phyloP scores from a whole-genome alignment of 306 rosid genomes.

The Leucaena leucocephala region DNA sequence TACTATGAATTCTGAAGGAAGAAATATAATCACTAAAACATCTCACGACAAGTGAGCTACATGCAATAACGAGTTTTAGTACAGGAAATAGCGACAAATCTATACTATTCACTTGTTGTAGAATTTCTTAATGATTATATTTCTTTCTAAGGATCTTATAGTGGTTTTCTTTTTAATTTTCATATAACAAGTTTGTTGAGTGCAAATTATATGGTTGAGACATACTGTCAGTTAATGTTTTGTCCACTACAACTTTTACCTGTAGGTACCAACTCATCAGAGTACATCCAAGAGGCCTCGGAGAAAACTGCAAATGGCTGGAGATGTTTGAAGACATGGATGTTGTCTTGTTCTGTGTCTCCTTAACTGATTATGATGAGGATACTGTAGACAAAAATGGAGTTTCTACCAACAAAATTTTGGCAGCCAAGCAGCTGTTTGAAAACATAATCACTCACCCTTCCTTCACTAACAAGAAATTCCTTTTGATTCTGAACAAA shows the following conservation, averaged over 20 bases:
- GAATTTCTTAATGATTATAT: too few relatives aligned
- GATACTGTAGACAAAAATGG: constrained; percentile 50
- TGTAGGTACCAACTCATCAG: constrained; percentile 72
- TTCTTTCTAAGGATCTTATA: too few relatives aligned
- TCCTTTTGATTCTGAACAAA: constrained; percentile 70
- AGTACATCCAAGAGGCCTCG: constrained; percentile 66
- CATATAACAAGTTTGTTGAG: not conserved
- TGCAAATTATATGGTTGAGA: not conserved
- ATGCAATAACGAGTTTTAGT: too few relatives aligned
- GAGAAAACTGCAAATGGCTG: constrained; percentile 74
- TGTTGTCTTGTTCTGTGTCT: constrained; percentile 62
- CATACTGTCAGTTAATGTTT: constrained; percentile 8
- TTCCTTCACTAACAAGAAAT: constrained; percentile 50
- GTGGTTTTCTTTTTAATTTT: too few relatives aligned
- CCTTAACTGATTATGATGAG: constrained; percentile 72
- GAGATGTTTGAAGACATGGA: constrained; percentile 74
- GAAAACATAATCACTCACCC: constrained; percentile 58
- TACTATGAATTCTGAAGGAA: too few relatives aligned
- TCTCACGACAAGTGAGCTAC: too few relatives aligned
- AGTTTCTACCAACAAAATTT: constrained; percentile 62
- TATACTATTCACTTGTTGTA: too few relatives aligned
- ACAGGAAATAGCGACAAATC: too few relatives aligned
- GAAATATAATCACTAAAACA: too few relatives aligned
- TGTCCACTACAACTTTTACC: constrained; percentile 13
- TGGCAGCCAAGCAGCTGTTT: constrained; percentile 67